Conservation (phyloP, 1,284 basidiomycete species). For the Neonothopanus nambi region DNA sequence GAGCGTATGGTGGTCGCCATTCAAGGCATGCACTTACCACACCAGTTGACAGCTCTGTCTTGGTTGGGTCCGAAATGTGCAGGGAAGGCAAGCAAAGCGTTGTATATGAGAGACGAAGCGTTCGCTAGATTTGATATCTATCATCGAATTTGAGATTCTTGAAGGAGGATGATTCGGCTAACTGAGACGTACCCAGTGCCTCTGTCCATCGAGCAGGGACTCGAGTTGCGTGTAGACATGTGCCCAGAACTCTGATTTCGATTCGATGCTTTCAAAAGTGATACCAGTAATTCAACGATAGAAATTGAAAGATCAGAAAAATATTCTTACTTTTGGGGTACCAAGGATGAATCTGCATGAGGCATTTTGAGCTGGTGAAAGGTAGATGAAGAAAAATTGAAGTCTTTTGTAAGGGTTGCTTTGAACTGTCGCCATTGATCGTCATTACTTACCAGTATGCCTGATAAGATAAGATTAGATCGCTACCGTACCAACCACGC, state of each 20-base stretch:
- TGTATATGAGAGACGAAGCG: slow-evolving; percentile 77
- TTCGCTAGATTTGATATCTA: slow-evolving; percentile 88
- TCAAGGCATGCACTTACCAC: slow-evolving; percentile 53
- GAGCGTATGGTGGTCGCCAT: background rate
- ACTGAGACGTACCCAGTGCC: slow-evolving; percentile 68
- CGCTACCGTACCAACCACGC: slow-evolving; percentile 11
- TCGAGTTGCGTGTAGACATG: slow-evolving; percentile 69
- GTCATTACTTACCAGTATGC: slow-evolving; percentile 3
- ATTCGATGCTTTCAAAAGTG: slow-evolving; percentile 46
- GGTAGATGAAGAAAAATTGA: slow-evolving; percentile 1
- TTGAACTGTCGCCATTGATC: background rate
- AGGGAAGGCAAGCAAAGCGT: slow-evolving; percentile 68
- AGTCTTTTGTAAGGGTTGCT: slow-evolving; percentile 1
- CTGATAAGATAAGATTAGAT: slow-evolving; percentile 30
- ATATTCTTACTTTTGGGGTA: slow-evolving; percentile 52
- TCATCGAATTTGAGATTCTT: background rate
- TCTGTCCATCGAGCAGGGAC: slow-evolving; percentile 63
- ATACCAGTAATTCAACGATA: background rate
- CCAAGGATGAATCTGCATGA: slow-evolving; percentile 78
- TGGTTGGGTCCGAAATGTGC: slow-evolving; percentile 63
- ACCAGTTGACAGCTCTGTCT: slow-evolving; percentile 82
- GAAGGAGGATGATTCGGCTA: background rate
- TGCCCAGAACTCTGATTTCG: slow-evolving; percentile 76
- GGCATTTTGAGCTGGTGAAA: slow-evolving; percentile 53
- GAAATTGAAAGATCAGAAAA: background rate